Percentiles rank a stretch among this genome's conserved stretches.
Conservation (phyloP, 805 yeast genomes). For the Yueomyces sinensis region DNA sequence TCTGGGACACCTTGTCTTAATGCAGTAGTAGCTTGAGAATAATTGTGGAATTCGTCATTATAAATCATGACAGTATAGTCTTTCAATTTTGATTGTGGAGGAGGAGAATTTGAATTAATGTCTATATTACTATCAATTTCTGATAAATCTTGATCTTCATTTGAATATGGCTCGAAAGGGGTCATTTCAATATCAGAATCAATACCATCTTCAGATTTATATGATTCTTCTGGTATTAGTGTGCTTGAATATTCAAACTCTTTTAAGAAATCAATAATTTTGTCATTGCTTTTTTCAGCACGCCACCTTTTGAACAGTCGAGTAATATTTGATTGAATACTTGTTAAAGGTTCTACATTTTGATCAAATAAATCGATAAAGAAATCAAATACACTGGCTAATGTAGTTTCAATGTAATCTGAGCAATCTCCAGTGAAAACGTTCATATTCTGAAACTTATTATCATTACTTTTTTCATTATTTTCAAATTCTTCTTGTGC, state of each 20-base stretch:
- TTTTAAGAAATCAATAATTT: slow-evolving; percentile 9
- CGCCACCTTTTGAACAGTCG: slow-evolving; percentile 16
- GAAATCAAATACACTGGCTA: slow-evolving; percentile 26
- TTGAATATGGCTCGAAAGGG: background rate
- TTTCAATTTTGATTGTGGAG: slow-evolving; percentile 3
- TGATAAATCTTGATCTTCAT: background rate
- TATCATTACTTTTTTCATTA: background rate
- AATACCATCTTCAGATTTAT: slow-evolving; percentile 3
- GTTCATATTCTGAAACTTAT: slow-evolving; percentile 2
- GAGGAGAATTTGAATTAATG: background rate
- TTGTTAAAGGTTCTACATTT: slow-evolving; percentile 23
- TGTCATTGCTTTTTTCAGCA: slow-evolving; percentile 11
- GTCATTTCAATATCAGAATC: background rate
- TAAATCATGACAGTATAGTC: slow-evolving; percentile 46
- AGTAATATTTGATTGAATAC: slow-evolving; percentile 19
- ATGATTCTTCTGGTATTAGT: slow-evolving; percentile 3
- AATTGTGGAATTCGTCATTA: slow-evolving; percentile 68
- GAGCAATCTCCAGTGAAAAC: too few relatives aligned
- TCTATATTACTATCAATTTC: background rate
- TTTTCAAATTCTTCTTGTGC: slow-evolving; percentile 9
- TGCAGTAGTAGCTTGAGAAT: slow-evolving; percentile 38
- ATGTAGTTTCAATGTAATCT: slow-evolving; percentile 20
- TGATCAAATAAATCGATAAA: slow-evolving; percentile 28
- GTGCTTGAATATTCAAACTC: slow-evolving; percentile 7
- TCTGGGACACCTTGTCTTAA: slow-evolving; percentile 29